These are phyloP conservation scores for Alternaria sp. DNA, from an alignment of 2,329 filamentous ascomycete species.

Conservation along the genomic window DNA sequence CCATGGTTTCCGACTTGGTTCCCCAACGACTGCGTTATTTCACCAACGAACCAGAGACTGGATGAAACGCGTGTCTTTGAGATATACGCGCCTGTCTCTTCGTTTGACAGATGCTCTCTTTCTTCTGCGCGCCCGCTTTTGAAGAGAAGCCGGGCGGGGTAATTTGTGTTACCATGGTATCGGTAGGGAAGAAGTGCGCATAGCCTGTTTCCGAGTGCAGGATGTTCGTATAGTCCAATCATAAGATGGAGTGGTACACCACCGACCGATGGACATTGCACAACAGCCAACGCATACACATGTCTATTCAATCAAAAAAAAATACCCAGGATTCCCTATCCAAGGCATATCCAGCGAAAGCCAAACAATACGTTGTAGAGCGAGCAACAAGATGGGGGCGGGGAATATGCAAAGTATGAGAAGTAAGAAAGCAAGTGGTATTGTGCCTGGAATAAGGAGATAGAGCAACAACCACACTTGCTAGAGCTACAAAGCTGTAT, in stretches of 20 bases:
- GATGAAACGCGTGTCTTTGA: neutral
- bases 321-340: neutral
- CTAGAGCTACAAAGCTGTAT: neutral
- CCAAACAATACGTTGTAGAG: neutral
- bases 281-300: neutral
- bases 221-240: neutral
- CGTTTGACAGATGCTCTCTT: neutral
- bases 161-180: neutral
- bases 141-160: neutral
- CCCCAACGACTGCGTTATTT: neutral
- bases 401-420: neutral
- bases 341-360: neutral
- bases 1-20: neutral
- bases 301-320: neutral
- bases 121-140: neutral
- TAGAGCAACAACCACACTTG: neutral
- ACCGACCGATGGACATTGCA: neutral
- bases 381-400: no score
- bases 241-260: neutral
- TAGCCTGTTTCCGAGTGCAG: neutral
- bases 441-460: neutral
- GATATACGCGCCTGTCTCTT: neutral
- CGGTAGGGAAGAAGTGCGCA: neutral
- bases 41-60: neutral
- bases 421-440: neutral